Evolutionary conservation across 2,329 filamentous ascomycete species (phyloP).

Genomic region (Lasiodiplodia theobromae): DNA sequence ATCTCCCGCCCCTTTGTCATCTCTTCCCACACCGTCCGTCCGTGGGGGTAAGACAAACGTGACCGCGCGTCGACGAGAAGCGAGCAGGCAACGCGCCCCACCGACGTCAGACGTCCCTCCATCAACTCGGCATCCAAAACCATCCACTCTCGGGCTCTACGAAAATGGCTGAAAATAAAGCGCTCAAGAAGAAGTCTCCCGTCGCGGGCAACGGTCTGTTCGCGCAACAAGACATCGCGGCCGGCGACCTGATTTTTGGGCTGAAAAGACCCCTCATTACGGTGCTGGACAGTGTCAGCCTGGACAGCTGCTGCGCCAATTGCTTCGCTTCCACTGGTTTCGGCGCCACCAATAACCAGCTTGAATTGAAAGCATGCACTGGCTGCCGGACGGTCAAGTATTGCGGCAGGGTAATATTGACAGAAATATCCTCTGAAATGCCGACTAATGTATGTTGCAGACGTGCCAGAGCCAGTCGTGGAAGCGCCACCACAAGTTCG

Average conservation of each 20-base stretch:
- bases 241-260: slow-evolving; percentile 58
- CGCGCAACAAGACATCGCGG: slow-evolving; percentile 55
- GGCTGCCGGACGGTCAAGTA: slow-evolving; percentile 66
- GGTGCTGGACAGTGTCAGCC: slow-evolving; percentile 60
- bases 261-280: slow-evolving; percentile 61
- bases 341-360: slow-evolving; percentile 32
- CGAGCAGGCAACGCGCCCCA: neutral
- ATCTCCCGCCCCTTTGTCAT: neutral
- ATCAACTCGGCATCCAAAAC: neutral
- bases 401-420: slow-evolving; percentile 61
- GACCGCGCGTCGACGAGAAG: slow-evolving; percentile 24
- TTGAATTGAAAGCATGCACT: slow-evolving; percentile 60
- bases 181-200: slow-evolving; percentile 33
- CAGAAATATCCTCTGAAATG: neutral
- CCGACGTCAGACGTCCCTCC: slow-evolving; percentile 8
- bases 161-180: slow-evolving; percentile 28
- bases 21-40: neutral
- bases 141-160: neutral
- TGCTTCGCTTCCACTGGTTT: slow-evolving; percentile 55
- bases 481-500: slow-evolving; percentile 65
- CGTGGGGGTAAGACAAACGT: neutral
- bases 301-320: slow-evolving; percentile 63
- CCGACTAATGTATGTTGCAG: slow-evolving; percentile 43
- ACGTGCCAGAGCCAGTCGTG: slow-evolving; percentile 66
- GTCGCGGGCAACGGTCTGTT: slow-evolving; percentile 62